phyloP scores from a whole-genome alignment of 495 filamentous ascomycete genomes.

The Penicillium cosmopolitanum region DNA sequence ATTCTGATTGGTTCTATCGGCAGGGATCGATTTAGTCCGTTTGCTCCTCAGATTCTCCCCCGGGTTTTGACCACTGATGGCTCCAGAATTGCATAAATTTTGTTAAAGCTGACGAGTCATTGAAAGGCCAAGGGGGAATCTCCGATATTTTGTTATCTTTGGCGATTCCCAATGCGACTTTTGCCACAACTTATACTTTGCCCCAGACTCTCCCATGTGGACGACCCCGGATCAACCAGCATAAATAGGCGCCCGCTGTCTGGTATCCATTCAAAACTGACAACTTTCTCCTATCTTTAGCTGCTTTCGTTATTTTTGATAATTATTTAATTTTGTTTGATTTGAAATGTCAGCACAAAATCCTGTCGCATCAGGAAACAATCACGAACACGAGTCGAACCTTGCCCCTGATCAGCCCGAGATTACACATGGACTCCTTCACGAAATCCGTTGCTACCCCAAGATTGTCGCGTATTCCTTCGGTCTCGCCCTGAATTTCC shows the following conservation, averaged over 20 bases:
- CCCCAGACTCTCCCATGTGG: not conserved
- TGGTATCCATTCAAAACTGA: not conserved
- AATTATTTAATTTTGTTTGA: not conserved
- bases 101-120: constrained; percentile 1
- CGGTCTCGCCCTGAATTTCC: constrained; percentile 30
- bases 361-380: not conserved
- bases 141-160: not conserved
- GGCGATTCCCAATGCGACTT: not conserved
- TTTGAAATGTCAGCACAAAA: not conserved
- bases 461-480: constrained; percentile 33
- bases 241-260: constrained; percentile 2
- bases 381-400: not conserved
- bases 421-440: constrained; percentile 8
- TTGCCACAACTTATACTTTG: not conserved
- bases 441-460: constrained; percentile 21
- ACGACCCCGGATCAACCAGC: not conserved
- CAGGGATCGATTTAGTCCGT: constrained; percentile 1
- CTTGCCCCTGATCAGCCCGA: not conserved
- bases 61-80: constrained; percentile 5
- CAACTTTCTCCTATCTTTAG: not conserved
- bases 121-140: not conserved
- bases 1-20: constrained; percentile 13
- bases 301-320: not conserved
- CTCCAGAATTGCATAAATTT: not conserved
- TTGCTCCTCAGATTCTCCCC: constrained; percentile 11